Base-by-base conservation (phyloP, 1,139 yeast genomes). In the Pichia sp. region DNA sequence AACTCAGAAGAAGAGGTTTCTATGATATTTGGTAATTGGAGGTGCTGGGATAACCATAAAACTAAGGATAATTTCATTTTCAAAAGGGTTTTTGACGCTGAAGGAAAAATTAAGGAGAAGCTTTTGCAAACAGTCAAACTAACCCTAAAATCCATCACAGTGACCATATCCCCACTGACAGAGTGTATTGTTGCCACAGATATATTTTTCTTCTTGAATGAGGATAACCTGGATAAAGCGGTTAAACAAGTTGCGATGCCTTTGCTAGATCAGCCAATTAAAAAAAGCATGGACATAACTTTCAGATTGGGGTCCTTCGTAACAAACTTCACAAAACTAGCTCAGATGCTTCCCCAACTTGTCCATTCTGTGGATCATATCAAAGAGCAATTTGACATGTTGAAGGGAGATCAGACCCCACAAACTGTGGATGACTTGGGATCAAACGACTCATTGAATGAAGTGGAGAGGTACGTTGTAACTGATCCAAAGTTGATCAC, bases 31-130 rank as follows among this genome's bases (percentile, higher is more conserved):
- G 65, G 78, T 1, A 66, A 69, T n/a, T 88, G 97, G 96, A 73
- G 96, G 64, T 74, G 77, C 39, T 91, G 97, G 97, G 97, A 88
- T 48, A 75, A 74, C 41, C 60, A 69, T 7, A 72, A 74, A 49
- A 67, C 77, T 20, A 74, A 74, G 29, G 63, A 77, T 32, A 69
- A 78, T 35, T 69, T 64, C 34, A 66, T 79, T 39, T 73, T 79
- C 47, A 61, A 61, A 17, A 55, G 58, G 29, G 64, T 72, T 1
- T 75, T 74, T 42, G 48, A 40, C 6, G 20, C 30, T 1, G 37
- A 35, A 7, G 29, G 22, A 9, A 32, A 28, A 4, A n/a, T 24
- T 9, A 21, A 30, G 12, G 14, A 10, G 1, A 21, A 32, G 1
- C 22, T 38, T 5, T 27, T 40, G 4, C 25, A 39, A 5, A 33